Conservation (phyloP, 2,329 filamentous ascomycete species). For the Neofusicoccum sp. region DNA sequence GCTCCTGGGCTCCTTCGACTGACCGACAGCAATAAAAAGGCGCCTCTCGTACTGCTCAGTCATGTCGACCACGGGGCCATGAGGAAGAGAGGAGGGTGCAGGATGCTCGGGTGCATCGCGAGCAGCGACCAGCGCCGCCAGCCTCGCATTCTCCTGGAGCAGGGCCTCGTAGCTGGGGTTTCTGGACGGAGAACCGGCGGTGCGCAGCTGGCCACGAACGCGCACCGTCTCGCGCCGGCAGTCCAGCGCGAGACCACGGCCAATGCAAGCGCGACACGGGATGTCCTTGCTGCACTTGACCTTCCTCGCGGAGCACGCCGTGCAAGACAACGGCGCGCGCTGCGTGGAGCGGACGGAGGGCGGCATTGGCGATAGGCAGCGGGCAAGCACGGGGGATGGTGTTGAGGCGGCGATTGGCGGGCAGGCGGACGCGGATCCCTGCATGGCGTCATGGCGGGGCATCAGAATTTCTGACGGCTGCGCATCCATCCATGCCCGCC, state of each 20-base stretch:
- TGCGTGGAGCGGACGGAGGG: slow-evolving; percentile 13
- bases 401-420: neutral
- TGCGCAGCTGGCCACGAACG: slow-evolving; percentile 24
- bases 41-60: slow-evolving; percentile 25
- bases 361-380: neutral
- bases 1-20: slow-evolving; percentile 12
- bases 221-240: slow-evolving; percentile 24
- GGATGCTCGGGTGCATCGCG: neutral
- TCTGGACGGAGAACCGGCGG: slow-evolving; percentile 16
- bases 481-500: neutral
- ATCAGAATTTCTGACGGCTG: slow-evolving; percentile 16
- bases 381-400: neutral
- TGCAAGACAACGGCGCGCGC: slow-evolving; percentile 25
- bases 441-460: slow-evolving; percentile 18
- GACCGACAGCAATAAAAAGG: slow-evolving; percentile 18
- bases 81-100: neutral
- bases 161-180: slow-evolving; percentile 22
- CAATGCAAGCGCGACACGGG: slow-evolving; percentile 24
- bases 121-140: slow-evolving; percentile 21
- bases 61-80: slow-evolving; percentile 16
- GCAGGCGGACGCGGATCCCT: neutral
- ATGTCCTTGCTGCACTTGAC: slow-evolving; percentile 24
- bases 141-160: slow-evolving; percentile 24
- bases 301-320: slow-evolving; percentile 23
- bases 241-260: slow-evolving; percentile 20